Evolutionary conservation across 2,329 filamentous ascomycete species (phyloP), one percentile per base, ranked within the genome.

Genomic region (Sarocladiaceae sp.): DNA sequence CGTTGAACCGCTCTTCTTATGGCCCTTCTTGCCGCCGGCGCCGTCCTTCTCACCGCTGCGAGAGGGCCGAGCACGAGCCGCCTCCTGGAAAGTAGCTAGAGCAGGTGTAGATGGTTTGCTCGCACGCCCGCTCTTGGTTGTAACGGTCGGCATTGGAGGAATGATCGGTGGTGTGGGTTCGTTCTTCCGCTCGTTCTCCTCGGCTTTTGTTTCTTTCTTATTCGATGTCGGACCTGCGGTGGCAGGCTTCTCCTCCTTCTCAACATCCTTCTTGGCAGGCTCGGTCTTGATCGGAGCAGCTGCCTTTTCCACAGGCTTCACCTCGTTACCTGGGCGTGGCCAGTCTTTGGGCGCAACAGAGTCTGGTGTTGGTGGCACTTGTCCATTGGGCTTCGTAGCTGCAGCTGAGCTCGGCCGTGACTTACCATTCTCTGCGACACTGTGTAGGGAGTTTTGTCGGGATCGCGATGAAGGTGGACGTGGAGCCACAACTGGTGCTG

Each of bases 371-470:
- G 57, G 58, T 23, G 68, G 67, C 53, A 58, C 64, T 60, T 67
- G 74, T 52, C 78, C 80, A 61, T 83, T 87, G 15, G 77, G 70
- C 57, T 83, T 86, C 58, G 74, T 84, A 3, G 84, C 80, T 11
- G 80, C 74, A 2, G 82, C 80, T 2, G 85, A 83, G 4, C 78
- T 69, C 2, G 84, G 80, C 31, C 81, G 74, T 55, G 75, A 69
- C 52, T 77, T 76, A 52, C 69, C 63, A 56, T 74, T 77, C 54
- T 88, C 83, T 29, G 72, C 71, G 50, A 69, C 72, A n/a, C 80
- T 78, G 53, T 83, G 80, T 52, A 82, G 79, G 15, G 88, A 89
- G 62, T 87, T 92, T 64, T 91, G 89, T 62, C 90, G 84, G 33
- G 83, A 82, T 58, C 90, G 83, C 5, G 87, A 83, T 4, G 86